phyloP scores from a whole-genome alignment of 208 protist genomes.

The Trypanosoma caninum region DNA sequence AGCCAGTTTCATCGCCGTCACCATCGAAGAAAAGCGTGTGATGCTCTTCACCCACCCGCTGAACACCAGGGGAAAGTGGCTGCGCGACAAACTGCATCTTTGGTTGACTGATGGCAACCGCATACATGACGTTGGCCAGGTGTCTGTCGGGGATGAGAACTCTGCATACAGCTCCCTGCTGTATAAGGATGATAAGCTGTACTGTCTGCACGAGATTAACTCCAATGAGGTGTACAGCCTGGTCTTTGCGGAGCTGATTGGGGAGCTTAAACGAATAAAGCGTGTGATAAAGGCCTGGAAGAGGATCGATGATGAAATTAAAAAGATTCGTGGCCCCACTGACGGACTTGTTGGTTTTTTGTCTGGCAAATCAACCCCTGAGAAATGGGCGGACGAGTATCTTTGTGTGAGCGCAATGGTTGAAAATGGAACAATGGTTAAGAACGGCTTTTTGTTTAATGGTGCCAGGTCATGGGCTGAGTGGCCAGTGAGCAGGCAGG shows the following conservation, averaged over 20 bases:
- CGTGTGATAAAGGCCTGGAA: constrained; percentile 5
- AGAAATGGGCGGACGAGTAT: constrained; percentile 5
- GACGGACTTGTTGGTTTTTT: constrained; percentile 13
- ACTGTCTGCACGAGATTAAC: constrained; percentile 10
- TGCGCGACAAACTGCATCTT: constrained; percentile 9
- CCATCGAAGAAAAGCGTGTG: constrained; percentile 11
- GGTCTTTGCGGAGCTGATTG: constrained; percentile 5
- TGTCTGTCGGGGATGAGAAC: constrained; percentile 11
- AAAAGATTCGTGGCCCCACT: neutral
- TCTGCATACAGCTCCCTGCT: constrained; percentile 14
- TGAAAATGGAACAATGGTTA: neutral
- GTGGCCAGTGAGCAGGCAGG: constrained; percentile 21
- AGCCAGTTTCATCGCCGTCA: constrained; percentile 5
- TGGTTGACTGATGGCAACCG: constrained; percentile 10
- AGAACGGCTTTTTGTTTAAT: constrained; percentile 1
- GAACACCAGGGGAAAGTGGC: constrained; percentile 1
- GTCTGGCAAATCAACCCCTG: neutral
- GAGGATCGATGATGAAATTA: neutral
- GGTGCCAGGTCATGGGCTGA: neutral
- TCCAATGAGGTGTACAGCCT: constrained; percentile 1
- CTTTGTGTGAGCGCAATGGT: constrained; percentile 13
- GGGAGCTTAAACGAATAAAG: constrained; percentile 1
- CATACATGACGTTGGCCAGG: constrained; percentile 17
- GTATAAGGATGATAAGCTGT: constrained; percentile 7
- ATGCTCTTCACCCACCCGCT: constrained; percentile 15